A percentile compares a stretch with the other conserved stretches of the same genome.
Evolutionary conservation across 345 rosid genomes (phyloP).

Genomic region (Carallia pectinifolia): DNA sequence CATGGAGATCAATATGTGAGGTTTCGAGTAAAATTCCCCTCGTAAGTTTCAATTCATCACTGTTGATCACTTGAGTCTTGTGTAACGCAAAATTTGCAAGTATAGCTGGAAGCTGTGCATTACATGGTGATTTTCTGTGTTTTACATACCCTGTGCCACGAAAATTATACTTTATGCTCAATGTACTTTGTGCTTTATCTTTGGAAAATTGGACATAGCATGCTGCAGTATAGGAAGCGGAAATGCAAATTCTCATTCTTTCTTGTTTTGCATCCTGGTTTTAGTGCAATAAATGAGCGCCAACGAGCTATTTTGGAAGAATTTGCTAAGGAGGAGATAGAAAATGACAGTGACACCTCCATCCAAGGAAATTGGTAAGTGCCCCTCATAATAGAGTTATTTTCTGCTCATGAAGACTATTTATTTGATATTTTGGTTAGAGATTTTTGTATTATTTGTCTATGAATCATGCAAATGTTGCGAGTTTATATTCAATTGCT

Average conservation of each 20-base stretch:
- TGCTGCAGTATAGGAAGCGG: background rate
- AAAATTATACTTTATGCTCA: too few species aligned
- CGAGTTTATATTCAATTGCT: background rate
- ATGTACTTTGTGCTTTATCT: background rate
- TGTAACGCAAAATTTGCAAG: too few species aligned
- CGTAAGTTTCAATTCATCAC: conserved; percentile 40
- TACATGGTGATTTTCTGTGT: too few species aligned
- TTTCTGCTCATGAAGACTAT: conserved; percentile 3
- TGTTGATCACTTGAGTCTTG: too few species aligned
- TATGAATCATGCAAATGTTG: too few species aligned
- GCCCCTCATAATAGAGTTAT: conserved; percentile 9
- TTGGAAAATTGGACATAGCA: background rate
- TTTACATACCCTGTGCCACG: too few species aligned
- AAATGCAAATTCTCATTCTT: conserved; percentile 12
- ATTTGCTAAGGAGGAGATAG: conserved; percentile 76
- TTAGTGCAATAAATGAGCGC: conserved; percentile 62
- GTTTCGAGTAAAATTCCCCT: conserved; percentile 74
- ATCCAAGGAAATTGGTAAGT: conserved; percentile 64
- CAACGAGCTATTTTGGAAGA: conserved; percentile 84
- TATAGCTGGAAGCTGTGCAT: too few species aligned
- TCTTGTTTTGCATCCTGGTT: conserved; percentile 6
- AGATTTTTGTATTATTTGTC: too few species aligned
- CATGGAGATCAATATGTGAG: conserved; percentile 92
- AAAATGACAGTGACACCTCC: conserved; percentile 39
- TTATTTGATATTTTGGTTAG: too few species aligned